Evolutionary conservation across 805 yeast species (phyloP), one percentile per base, ranked within the genome.

Genomic region (Wickerhamomyces xylosicus): DNA sequence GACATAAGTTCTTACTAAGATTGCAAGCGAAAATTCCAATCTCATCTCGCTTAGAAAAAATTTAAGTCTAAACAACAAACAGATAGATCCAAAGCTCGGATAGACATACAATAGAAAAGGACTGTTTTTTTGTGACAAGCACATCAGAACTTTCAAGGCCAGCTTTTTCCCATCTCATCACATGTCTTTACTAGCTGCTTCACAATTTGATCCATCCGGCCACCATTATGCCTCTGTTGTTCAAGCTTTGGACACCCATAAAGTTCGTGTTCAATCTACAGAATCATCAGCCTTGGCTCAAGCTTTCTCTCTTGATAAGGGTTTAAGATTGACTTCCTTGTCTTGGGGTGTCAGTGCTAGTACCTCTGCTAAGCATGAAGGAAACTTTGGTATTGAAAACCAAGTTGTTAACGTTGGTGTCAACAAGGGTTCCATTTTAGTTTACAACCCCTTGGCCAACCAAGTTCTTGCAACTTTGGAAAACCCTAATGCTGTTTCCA

Each of bases 161-260:
- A n/a, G n/a, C n/a, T n/a, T n/a, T n/a, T n/a, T n/a, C n/a, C n/a
- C n/a, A n/a, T n/a, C n/a, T 10, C 10, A 21, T 28, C n/a, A 28
- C 6, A 44, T 42, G 41, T 31, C 43, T 9, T 37, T 45, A 3
- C 44, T 50, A 4, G 43, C 49, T 20, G 42, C 45, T 17, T 47
- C 54, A 3, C 33, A 38, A 5, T 85, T 77, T 54, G 90, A 85
- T 57, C 68, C 77, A 11, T 58, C 72, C 1, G 78, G 81, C n/a
- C 64, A 71, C 34, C 69, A 67, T 51, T 68, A 77, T 48, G 86
- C 89, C 19, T 72, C 77, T 34, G 85, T 74, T 1, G 62, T 74
- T 17, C 72, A 75, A 28, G 80, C 85, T 2, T 68, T 85, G 42
- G 90, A 84, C 56, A 66, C 77, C 5, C 90, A 82, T 51, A 75